Evolutionary conservation across 345 rosid species (phyloP).

Genomic region (Clarkia xantiana): DNA sequence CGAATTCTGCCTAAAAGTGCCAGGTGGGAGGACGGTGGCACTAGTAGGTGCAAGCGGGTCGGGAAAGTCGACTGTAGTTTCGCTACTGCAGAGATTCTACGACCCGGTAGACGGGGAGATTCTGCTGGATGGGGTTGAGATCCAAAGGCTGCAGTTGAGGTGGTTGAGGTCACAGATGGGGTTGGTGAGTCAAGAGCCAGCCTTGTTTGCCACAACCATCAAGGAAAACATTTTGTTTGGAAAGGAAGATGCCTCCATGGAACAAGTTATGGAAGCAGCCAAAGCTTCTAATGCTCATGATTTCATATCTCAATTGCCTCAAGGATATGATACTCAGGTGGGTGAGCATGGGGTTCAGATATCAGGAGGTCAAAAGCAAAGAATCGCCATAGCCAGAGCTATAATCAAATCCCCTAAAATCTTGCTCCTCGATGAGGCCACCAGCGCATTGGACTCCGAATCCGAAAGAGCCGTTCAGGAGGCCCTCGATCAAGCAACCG

Average conservation of each 20-base stretch:
- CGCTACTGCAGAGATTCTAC: constrained; percentile 74
- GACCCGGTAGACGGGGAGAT: constrained; percentile 66
- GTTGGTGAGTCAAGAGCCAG: constrained; percentile 69
- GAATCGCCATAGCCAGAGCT: constrained; percentile 70
- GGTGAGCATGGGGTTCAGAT: constrained; percentile 74
- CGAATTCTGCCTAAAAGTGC: constrained; percentile 47
- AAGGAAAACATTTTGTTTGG: constrained; percentile 67
- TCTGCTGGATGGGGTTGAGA: constrained; percentile 45
- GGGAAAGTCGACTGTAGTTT: constrained; percentile 70
- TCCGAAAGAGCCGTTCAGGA: constrained; percentile 62
- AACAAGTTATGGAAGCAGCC: constrained; percentile 53
- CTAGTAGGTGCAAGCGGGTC: constrained; percentile 88
- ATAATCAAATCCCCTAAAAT: constrained; percentile 58
- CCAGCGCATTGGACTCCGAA: constrained; percentile 70
- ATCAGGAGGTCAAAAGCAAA: constrained; percentile 85
- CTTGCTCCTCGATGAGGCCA: constrained; percentile 74
- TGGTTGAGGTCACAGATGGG: constrained; percentile 89
- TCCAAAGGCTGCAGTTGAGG: constrained; percentile 58
- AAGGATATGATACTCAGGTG: constrained; percentile 67
- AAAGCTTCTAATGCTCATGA: constrained; percentile 61
- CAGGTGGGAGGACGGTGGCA: constrained; percentile 66
- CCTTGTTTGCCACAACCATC: constrained; percentile 60
- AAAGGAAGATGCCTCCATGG: constrained; percentile 53
- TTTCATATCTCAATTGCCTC: constrained; percentile 51
- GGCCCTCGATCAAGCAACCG: constrained; percentile 55